Conservation (phyloP, 2,329 filamentous ascomycete genomes). For the Alternaria ventricosa region DNA sequence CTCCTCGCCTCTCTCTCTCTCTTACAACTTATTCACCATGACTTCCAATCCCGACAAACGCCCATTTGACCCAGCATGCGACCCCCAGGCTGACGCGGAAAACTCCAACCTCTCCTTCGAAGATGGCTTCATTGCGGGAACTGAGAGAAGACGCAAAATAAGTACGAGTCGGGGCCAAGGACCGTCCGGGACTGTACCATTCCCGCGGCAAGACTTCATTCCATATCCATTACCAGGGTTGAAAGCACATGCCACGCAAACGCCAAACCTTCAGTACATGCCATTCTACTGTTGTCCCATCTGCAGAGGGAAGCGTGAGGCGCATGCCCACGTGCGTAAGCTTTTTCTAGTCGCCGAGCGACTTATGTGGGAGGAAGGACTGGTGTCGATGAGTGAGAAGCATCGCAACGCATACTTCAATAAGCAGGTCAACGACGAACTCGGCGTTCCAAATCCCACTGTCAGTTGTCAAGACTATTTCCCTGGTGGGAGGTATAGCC, state of each 20-base stretch:
- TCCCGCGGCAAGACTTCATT: background rate
- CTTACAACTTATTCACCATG: background rate
- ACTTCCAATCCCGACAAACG: conserved; percentile 1
- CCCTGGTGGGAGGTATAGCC: conserved; percentile 29
- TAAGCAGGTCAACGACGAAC: conserved; percentile 36
- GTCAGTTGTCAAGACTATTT: conserved; percentile 26
- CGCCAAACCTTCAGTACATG: background rate
- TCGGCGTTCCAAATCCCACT: conserved; percentile 32
- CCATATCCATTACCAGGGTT: background rate
- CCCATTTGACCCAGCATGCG: background rate
- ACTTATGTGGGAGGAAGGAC: conserved; percentile 27
- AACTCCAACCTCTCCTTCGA: background rate
- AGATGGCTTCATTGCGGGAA: background rate
- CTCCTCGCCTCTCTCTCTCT: background rate
- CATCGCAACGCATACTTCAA: conserved; percentile 33
- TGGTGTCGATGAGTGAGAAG: conserved; percentile 22
- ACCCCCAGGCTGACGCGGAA: background rate
- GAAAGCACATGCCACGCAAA: background rate
- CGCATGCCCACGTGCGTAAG: conserved; percentile 34
- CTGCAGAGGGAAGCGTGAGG: conserved; percentile 16
- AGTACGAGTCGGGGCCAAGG: background rate
- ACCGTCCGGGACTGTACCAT: background rate
- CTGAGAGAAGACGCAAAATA: background rate
- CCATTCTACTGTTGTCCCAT: conserved; percentile 23
- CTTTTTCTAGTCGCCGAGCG: conserved; percentile 38